phyloP scores from a whole-genome alignment of 768 basidiomycete species.

The Clathrus columnatus region DNA sequence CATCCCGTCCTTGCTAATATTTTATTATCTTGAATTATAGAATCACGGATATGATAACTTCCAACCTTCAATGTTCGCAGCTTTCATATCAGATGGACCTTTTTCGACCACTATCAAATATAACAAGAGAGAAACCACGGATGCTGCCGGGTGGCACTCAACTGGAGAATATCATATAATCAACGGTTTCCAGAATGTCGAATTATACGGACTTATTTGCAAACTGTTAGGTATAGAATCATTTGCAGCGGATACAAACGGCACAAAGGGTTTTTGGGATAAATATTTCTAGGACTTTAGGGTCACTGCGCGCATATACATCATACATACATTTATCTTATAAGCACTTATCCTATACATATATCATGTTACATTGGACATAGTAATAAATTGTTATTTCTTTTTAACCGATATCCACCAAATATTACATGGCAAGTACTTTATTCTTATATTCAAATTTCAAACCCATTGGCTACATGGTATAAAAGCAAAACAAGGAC shows the following conservation, averaged over 20 bases:
- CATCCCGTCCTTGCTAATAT: neutral
- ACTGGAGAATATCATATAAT: conserved; percentile 57
- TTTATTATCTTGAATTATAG: conserved; percentile 26
- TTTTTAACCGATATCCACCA: too few species aligned
- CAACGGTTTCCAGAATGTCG: conserved; percentile 76
- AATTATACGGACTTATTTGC: conserved; percentile 77
- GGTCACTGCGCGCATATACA: neutral
- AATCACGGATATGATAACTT: conserved; percentile 89
- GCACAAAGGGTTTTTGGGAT: conserved; percentile 80
- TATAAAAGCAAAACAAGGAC: too few species aligned
- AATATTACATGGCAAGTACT: too few species aligned
- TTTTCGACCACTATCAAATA: conserved; percentile 62
- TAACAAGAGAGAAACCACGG: conserved; percentile 29
- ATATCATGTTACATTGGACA: too few species aligned
- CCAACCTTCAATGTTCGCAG: conserved; percentile 71
- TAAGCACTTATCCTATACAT: too few species aligned
- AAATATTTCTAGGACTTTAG: conserved; percentile 42
- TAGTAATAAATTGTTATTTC: too few species aligned
- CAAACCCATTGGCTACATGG: too few species aligned
- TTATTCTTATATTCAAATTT: too few species aligned
- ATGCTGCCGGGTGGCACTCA: conserved; percentile 54
- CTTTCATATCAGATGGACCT: conserved; percentile 89
- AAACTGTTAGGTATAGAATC: conserved; percentile 59
- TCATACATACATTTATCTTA: too few species aligned
- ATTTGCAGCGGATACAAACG: conserved; percentile 57